These are phyloP conservation scores for Suillus brevipes DNA, from an alignment of 768 basidiomycete genomes.

Conservation along the genomic window DNA sequence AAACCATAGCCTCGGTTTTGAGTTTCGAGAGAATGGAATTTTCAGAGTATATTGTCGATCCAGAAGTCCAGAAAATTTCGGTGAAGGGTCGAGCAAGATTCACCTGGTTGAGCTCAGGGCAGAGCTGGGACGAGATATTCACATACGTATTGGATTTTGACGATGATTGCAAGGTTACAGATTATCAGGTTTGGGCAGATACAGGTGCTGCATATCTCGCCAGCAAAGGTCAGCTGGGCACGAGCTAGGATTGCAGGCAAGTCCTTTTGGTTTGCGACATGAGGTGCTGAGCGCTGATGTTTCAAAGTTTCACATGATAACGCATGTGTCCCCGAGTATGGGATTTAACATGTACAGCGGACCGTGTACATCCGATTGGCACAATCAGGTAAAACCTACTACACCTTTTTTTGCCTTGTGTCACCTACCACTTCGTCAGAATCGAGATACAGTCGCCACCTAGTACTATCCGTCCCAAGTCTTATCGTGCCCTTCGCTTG, in stretches of 20 bases:
- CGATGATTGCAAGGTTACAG: conserved; percentile 50
- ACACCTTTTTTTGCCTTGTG: background rate
- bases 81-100: conserved; percentile 56
- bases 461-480: background rate
- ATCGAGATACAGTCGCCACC: background rate
- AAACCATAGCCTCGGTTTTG: conserved; percentile 44
- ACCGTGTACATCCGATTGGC: background rate
- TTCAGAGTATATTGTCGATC: conserved; percentile 55
- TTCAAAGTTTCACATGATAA: background rate
- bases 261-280: background rate
- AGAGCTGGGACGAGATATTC: conserved; percentile 65
- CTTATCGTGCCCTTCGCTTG: background rate
- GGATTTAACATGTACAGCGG: background rate
- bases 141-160: conserved; percentile 63
- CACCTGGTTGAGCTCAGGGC: conserved; percentile 51
- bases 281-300: background rate
- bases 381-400: background rate
- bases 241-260: conserved; percentile 10
- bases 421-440: background rate
- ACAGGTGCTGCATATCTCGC: conserved; percentile 65
- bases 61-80: conserved; percentile 49
- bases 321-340: background rate
- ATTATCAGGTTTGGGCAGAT: conserved; percentile 71
- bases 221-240: conserved; percentile 43
- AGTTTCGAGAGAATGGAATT: conserved; percentile 55